These are phyloP conservation scores for Gossypium arboreum DNA, from an alignment of 345 rosid genomes.

Conservation along the genomic window DNA sequence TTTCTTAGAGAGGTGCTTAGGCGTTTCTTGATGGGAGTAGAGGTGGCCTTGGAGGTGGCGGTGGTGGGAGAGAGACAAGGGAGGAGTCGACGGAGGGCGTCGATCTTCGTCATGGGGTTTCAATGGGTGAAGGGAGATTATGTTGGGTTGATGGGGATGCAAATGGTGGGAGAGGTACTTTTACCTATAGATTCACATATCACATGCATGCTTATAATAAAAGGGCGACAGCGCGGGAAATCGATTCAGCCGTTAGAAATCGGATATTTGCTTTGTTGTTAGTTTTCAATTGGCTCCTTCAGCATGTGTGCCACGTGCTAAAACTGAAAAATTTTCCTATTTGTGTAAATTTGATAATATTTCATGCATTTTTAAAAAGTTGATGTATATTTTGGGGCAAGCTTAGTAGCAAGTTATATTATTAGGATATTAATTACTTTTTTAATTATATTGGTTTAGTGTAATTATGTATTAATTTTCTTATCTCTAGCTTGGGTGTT, in stretches of 20 bases:
- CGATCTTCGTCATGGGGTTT: slow-evolving; percentile 50
- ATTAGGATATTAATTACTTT: too few species aligned
- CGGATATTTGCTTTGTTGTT: not conserved
- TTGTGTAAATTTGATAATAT: too few species aligned
- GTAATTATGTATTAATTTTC: too few species aligned
- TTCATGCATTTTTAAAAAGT: too few species aligned
- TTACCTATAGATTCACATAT: not conserved
- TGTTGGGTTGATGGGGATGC: not conserved
- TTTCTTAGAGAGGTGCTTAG: slow-evolving; percentile 70
- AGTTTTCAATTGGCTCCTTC: not conserved
- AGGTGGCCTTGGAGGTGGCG: slow-evolving; percentile 12
- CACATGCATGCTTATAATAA: not conserved
- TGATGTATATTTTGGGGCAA: too few species aligned
- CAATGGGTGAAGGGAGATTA: not conserved
- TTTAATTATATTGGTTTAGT: too few species aligned
- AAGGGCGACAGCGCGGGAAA: slow-evolving; percentile 20
- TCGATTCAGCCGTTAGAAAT: not conserved
- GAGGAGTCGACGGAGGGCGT: slow-evolving; percentile 67
- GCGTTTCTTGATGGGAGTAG: slow-evolving; percentile 51
- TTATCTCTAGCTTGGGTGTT: too few species aligned
- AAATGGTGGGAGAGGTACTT: not conserved
- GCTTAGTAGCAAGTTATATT: too few species aligned
- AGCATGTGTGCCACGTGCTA: not conserved
- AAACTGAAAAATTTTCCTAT: not conserved
- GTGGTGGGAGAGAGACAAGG: slow-evolving; percentile 48